Evolutionary conservation across 2,329 filamentous ascomycete species (phyloP).

Genomic region (Onygenales sp.): DNA sequence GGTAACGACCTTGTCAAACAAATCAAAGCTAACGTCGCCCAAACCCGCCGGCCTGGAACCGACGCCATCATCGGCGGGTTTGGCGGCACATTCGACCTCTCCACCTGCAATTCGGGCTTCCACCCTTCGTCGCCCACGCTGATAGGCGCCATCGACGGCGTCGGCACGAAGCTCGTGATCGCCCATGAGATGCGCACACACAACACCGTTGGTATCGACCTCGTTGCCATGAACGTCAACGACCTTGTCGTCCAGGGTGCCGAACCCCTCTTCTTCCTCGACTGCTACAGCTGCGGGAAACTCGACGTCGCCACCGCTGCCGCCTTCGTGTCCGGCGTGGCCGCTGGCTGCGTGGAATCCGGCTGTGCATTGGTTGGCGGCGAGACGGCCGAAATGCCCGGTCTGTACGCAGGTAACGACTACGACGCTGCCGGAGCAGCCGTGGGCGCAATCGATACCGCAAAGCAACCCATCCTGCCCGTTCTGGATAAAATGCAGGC

Average conservation of each 20-base stretch:
- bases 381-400: slow-evolving; percentile 97
- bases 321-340: slow-evolving; percentile 84
- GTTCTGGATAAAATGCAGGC: slow-evolving; percentile 63
- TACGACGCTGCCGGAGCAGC: slow-evolving; percentile 92
- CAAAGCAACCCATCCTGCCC: slow-evolving; percentile 59
- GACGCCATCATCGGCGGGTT: slow-evolving; percentile 94
- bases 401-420: slow-evolving; percentile 78
- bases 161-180: slow-evolving; percentile 94
- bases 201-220: slow-evolving; percentile 88
- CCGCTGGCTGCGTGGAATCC: slow-evolving; percentile 72
- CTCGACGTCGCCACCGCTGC: slow-evolving; percentile 69
- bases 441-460: slow-evolving; percentile 63
- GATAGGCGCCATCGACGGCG: slow-evolving; percentile 91
- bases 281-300: slow-evolving; percentile 92
- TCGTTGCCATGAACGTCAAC: slow-evolving; percentile 99
- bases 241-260: slow-evolving; percentile 94
- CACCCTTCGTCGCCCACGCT: slow-evolving; percentile 67
- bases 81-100: slow-evolving; percentile 74
- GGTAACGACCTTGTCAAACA: slow-evolving; percentile 86
- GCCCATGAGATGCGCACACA: slow-evolving; percentile 84
- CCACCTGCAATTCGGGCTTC: slow-evolving; percentile 58
- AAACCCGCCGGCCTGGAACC: slow-evolving; percentile 75
- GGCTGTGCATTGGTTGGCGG: slow-evolving; percentile 90
- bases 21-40: slow-evolving; percentile 83
- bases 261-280: slow-evolving; percentile 89